Percentiles rank a stretch among this genome's conserved stretches.
phyloP scores from a whole-genome alignment of 768 basidiomycete genomes.

The Sarcomyxa edulis region DNA sequence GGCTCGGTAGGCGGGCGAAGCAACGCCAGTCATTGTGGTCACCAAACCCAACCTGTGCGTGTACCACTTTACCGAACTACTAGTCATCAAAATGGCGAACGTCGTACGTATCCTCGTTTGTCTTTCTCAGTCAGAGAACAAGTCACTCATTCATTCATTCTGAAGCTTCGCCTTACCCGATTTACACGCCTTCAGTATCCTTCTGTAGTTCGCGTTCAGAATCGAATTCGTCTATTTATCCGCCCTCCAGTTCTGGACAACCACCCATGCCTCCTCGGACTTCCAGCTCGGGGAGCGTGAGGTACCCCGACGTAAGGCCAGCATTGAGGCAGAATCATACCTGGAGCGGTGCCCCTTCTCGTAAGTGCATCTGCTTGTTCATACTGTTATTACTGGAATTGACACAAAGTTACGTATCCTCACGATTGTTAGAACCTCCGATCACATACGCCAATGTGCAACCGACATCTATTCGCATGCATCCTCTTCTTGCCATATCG shows the following conservation, averaged over 20 bases:
- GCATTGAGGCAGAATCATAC: conserved; percentile 40
- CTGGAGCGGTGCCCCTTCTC: conserved; percentile 35
- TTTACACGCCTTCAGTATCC: conserved; percentile 18
- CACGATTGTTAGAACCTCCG: conserved; percentile 21
- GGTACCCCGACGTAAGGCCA: conserved; percentile 29
- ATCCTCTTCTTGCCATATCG: conserved; percentile 56
- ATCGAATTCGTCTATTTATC: conserved; percentile 44
- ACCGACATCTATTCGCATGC: conserved; percentile 46
- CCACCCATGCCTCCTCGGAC: conserved; percentile 28
- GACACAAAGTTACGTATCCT: conserved; percentile 18
- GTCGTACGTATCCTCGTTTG: conserved; percentile 28
- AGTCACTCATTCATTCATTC: conserved; percentile 8
- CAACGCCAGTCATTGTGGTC: conserved; percentile 8
- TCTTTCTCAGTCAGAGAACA: conserved; percentile 1
- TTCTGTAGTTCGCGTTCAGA: conserved; percentile 44
- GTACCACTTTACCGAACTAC: conserved; percentile 33
- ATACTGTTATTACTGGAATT: conserved; percentile 5
- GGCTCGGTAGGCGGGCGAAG: conserved; percentile 13
- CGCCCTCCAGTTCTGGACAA: conserved; percentile 25
- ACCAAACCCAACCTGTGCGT: conserved; percentile 17
- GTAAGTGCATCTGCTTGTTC: conserved; percentile 2
- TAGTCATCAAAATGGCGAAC: conserved; percentile 39
- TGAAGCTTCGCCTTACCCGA: conserved; percentile 17
- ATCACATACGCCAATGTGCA: conserved; percentile 18
- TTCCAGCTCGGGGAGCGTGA: conserved; percentile 34